Conservation (phyloP, 2,329 filamentous ascomycete genomes). For the Fusarium globosum region DNA sequence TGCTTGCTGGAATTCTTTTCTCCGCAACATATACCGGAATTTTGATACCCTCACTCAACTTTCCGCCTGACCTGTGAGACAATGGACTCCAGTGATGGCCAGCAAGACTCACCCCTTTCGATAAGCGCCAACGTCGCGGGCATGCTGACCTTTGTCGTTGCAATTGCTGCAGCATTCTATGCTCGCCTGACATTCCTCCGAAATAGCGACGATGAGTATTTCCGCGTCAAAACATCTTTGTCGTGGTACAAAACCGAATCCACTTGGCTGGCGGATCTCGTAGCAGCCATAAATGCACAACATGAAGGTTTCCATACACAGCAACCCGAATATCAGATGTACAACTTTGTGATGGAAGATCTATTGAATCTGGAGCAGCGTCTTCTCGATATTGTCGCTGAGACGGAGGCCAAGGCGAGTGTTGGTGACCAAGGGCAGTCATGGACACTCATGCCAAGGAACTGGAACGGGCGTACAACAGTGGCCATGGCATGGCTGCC, state of each 20-base stretch:
- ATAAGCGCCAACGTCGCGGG: constrained; percentile 57
- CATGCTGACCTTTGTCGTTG: constrained; percentile 61
- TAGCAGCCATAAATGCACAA: constrained; percentile 47
- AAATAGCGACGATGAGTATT: constrained; percentile 60
- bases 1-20: neutral
- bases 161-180: constrained; percentile 57
- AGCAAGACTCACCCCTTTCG: constrained; percentile 57
- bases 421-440: constrained; percentile 36
- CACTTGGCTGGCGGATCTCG: constrained; percentile 57
- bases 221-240: constrained; percentile 58
- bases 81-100: constrained; percentile 41
- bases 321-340: constrained; percentile 59
- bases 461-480: constrained; percentile 51
- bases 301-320: constrained; percentile 38
- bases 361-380: constrained; percentile 56
- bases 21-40: neutral
- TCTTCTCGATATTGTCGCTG: constrained; percentile 57
- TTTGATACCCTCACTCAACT: neutral
- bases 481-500: constrained; percentile 60
- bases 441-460: constrained; percentile 54
- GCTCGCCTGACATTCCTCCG: constrained; percentile 58
- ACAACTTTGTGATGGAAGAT: constrained; percentile 60
- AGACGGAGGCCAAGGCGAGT: constrained; percentile 52
- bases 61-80: neutral
- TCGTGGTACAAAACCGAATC: constrained; percentile 63